phyloP scores from a whole-genome alignment of 805 yeast species.

The Candida broadrunensis region DNA sequence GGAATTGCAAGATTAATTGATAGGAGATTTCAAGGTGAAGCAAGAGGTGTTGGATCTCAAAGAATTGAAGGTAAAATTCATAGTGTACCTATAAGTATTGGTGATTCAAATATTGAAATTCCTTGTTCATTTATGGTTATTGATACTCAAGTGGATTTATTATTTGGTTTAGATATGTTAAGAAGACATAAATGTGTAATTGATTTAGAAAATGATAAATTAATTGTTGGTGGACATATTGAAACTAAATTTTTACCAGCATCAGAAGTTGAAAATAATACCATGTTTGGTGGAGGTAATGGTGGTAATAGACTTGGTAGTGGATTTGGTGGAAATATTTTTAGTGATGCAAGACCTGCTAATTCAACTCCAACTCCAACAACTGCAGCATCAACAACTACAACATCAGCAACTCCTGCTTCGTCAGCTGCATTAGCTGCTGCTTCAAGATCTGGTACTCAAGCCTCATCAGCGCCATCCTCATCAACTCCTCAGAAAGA shows the following conservation, averaged over 20 bases:
- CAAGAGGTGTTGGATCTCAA: constrained; percentile 86
- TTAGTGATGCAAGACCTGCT: constrained; percentile 7
- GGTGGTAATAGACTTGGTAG: constrained; percentile 11
- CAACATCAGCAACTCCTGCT: constrained; percentile 16
- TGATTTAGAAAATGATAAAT: constrained; percentile 63
- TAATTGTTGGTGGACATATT: constrained; percentile 66
- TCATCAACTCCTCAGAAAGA: constrained; percentile 11
- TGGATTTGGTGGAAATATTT: constrained; percentile 35
- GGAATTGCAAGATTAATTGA: constrained; percentile 75
- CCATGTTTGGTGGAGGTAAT: constrained; percentile 14
- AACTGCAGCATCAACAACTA: constrained; percentile 8
- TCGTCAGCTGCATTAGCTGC: constrained; percentile 9
- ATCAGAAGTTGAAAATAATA: constrained; percentile 52
- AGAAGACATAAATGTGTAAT: constrained; percentile 81
- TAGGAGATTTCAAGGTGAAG: constrained; percentile 74
- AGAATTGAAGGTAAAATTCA: constrained; percentile 82
- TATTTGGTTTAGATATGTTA: constrained; percentile 89
- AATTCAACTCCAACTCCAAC: neutral
- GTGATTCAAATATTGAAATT: constrained; percentile 39
- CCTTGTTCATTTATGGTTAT: constrained; percentile 44
- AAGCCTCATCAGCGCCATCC: neutral
- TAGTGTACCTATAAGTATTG: constrained; percentile 81
- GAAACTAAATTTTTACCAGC: constrained; percentile 74
- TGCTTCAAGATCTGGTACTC: neutral
- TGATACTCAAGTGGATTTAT: constrained; percentile 68